Base-by-base conservation (phyloP, 306 rosid genomes). In the Rosa lucieae region DNA sequence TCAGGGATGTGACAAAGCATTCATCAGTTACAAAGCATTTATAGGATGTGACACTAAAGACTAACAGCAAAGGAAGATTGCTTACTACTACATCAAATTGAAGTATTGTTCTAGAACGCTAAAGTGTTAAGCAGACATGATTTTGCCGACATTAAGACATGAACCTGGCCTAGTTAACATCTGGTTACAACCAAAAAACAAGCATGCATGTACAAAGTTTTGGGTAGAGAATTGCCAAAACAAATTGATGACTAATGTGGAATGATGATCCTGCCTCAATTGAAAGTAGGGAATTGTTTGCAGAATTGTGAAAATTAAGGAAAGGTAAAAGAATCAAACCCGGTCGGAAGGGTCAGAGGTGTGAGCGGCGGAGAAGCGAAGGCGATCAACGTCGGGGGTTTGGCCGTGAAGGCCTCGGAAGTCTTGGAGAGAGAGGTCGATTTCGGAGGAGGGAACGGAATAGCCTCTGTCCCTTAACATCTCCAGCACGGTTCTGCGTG, bases 401-500 rank as follows among this genome's bases (percentile, higher is more conserved):
- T 78, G 92, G 68, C 92, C 89, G 35, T 90, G 80, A 61, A 74
- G 82, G 78, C 77, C 80, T 20, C 97, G 88, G 53, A 95, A 95
- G 37, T 93, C 86, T 2, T 89, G 62, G 58, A 95, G 97, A 74
- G 92, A 80, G 73, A 88, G 86, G 26, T 81, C 80, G 77, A 90
- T 82, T 75, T 95, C 93, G 0, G 86, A 48, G 44, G 88, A 3
- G 23, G 91, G 91, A 18, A 93, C 66, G 8, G 90, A 48, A 69
- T 59, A 95, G 73, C 98, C 99, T 81, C 99, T 85, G 87, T 95
- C 99, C 51, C 44, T 86, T 48, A 95, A 93, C 98, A 93, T 95
- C 87, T 95, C 98, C 32, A 91, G 68, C 8, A 85, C 78, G 4
- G 99, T 95, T 78, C 78, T 87, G 14, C 98, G 96, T 10, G 97